Base-by-base conservation (phyloP, 495 filamentous ascomycete genomes). In the Chaetomidium leptoderma region DNA sequence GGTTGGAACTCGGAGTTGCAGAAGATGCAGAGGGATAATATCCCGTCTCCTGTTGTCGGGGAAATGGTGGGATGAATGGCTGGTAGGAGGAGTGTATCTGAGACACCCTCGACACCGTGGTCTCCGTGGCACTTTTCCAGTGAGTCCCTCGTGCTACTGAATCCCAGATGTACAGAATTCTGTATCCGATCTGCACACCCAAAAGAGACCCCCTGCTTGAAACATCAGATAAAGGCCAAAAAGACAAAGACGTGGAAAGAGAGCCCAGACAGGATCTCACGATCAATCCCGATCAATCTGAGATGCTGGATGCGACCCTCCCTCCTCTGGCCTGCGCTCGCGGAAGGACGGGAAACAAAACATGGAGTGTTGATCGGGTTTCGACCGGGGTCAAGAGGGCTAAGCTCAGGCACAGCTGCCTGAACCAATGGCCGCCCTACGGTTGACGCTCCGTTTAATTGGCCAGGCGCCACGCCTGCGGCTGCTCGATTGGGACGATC, bases 401-500 rank as follows among this genome's bases (percentile, higher is more conserved):
- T 57, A 57, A 23, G 24, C 53, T 61, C 63, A 62, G 63, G 63
- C 49, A 49, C 46, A 43, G 10, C 35, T 58, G 13, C 54, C 63
- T 65, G 63, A 65, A 52, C 63, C 63, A 65, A 65, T 65, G 50
- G 48, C 32, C 26, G 44, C 37, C 24, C 14, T 14, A 21, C 44
- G 36, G 36, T 55, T 60, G 54, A 46, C 62, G 62, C 58, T 50
- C 16, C 40, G 19, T 59, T 58, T 59, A 53, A 54, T 63, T 59
- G 55, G 61, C 43, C 39, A 37, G 11, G 48, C 61, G 59, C 60
- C 65, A 64, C 52, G 58, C 29, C 59, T 62, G 58, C 64, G 46
- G 42, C 48, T 66, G 32, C 62, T 64, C 51, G 37, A 62, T 66
- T 60, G 39, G 60, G 63, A 60, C 47, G 63, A 66, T 66, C 63